A percentile compares a stretch with the other conserved stretches of the same genome.
Evolutionary conservation across 1,284 basidiomycete species (phyloP).

Genomic region (Schizopora paradoxa): DNA sequence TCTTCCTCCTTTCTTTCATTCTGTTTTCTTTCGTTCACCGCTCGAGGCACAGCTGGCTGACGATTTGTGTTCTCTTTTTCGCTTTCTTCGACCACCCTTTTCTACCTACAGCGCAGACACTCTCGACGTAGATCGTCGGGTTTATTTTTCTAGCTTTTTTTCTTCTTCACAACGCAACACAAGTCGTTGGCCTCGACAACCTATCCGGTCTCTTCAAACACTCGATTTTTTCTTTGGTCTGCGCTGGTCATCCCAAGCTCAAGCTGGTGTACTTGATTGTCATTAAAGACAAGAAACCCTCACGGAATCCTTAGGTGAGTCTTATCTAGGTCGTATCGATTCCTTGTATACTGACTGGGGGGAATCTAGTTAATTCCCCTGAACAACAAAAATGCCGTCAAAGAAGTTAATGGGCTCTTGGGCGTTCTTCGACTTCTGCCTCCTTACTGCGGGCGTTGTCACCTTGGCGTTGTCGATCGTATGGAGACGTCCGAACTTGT

Average conservation of each 20-base stretch:
- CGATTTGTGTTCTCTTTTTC: slow-evolving; percentile 16
- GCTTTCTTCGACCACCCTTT: slow-evolving; percentile 21
- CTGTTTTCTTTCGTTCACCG: slow-evolving; percentile 9
- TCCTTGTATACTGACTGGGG: neutral
- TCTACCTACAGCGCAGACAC: slow-evolving; percentile 11
- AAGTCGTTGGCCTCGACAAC: too few relatives aligned
- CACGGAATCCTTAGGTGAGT: too few relatives aligned
- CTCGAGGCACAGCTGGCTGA: slow-evolving; percentile 18
- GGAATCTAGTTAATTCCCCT: neutral
- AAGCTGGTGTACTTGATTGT: too few relatives aligned
- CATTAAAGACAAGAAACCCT: too few relatives aligned
- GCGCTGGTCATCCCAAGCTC: too few relatives aligned
- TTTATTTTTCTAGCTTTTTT: too few relatives aligned
- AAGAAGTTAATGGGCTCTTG: slow-evolving; percentile 64
- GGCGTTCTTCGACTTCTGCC: slow-evolving; percentile 61
- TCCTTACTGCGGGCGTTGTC: slow-evolving; percentile 63
- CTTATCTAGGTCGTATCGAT: neutral
- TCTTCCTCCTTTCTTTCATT: slow-evolving; percentile 2
- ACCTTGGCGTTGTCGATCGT: slow-evolving; percentile 62
- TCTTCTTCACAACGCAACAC: too few relatives aligned
- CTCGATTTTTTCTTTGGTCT: too few relatives aligned
- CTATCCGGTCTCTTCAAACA: too few relatives aligned
- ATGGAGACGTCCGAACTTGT: slow-evolving; percentile 57
- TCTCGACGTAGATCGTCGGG: neutral
- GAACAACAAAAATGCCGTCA: slow-evolving; percentile 54